These are phyloP conservation scores for Meyerozyma carpophila DNA, from an alignment of 1,139 yeast genomes.

Conservation along the genomic window DNA sequence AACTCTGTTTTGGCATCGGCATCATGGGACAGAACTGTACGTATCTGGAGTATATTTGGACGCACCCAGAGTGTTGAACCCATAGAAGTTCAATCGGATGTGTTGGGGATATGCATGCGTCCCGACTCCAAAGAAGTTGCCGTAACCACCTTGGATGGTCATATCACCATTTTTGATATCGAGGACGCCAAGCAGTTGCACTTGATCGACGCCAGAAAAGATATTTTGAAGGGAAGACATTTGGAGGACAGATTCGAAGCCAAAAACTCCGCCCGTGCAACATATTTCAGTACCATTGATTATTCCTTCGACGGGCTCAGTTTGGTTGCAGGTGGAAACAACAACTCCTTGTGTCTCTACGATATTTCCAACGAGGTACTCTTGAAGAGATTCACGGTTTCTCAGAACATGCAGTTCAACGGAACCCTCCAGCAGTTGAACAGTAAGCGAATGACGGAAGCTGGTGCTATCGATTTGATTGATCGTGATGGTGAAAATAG, in stretches of 20 bases:
- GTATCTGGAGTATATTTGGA: conserved; percentile 90
- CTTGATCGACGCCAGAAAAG: conserved; percentile 79
- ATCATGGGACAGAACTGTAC: conserved; percentile 92
- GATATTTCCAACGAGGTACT: conserved; percentile 86
- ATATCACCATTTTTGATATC: conserved; percentile 75
- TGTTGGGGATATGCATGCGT: conserved; percentile 75
- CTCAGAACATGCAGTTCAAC: conserved; percentile 83
- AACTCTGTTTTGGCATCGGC: conserved; percentile 80
- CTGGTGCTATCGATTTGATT: conserved; percentile 77
- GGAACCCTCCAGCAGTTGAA: conserved; percentile 82
- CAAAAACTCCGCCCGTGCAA: conserved; percentile 76
- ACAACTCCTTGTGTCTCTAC: conserved; percentile 85
- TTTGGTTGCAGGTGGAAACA: conserved; percentile 88
- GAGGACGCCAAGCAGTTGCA: conserved; percentile 79
- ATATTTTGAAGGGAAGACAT: conserved; percentile 84
- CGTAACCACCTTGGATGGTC: conserved; percentile 86
- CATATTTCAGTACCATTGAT: conserved; percentile 72
- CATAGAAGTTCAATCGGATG: conserved; percentile 78
- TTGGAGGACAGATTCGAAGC: conserved; percentile 77
- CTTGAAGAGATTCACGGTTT: conserved; percentile 73
- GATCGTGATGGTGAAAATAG: conserved; percentile 85
- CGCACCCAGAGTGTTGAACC: conserved; percentile 88
- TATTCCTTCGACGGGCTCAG: conserved; percentile 89
- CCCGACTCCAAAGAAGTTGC: conserved; percentile 92
- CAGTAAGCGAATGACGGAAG: conserved; percentile 79